Base-by-base conservation (phyloP, 164 flowering plant species). In the Buxus sempervirens region DNA sequence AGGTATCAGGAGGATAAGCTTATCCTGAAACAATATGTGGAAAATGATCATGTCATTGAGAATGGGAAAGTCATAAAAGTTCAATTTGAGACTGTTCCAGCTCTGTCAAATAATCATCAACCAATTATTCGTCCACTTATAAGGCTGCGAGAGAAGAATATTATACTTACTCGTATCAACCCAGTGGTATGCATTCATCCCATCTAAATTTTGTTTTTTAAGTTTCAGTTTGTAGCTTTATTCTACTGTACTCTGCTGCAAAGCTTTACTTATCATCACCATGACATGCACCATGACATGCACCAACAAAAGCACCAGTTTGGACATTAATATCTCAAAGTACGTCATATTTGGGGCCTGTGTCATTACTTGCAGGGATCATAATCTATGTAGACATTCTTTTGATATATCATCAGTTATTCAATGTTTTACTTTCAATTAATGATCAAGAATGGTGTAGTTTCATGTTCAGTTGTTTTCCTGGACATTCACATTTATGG, bases 121-220 rank as follows among this genome's bases (percentile, higher is more conserved):
- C 76, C 95, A 64, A 77, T 90, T 68, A 75, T 88, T 66, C 90
- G 99, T 19, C 99, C 98, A 9, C 80, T 96, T 60, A 88, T 96
- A 70, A 83, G 98, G 72, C 79, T 96, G 56, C 97, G 77, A 2
- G 98, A 96, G 65, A 88, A 81, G 72, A 96, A 96, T 75, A 90
- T 96, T 68, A 88, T 93, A 65, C 79, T 96, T 66, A 96, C 99
- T 53, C 97, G 99, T 61, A 96, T 96, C 56, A 93, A 96, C 74
- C 98, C 99, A 10, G 71, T 67, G 96, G 99, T 95, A 82, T 63
- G 84, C 73, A 18, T 22, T 62, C 61, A 26, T 64, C 41, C 57
- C 61, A 26, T 62, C 32, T 13, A 41, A 66, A 28, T 60, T 20
- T 51, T 18, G n/a, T n/a, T 45, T 51, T 45, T 25, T 51, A 9